A percentile compares a stretch with the other conserved stretches of the same genome.
phyloP scores from a whole-genome alignment of 106 monocot species.

The Dendrobium officinale region DNA sequence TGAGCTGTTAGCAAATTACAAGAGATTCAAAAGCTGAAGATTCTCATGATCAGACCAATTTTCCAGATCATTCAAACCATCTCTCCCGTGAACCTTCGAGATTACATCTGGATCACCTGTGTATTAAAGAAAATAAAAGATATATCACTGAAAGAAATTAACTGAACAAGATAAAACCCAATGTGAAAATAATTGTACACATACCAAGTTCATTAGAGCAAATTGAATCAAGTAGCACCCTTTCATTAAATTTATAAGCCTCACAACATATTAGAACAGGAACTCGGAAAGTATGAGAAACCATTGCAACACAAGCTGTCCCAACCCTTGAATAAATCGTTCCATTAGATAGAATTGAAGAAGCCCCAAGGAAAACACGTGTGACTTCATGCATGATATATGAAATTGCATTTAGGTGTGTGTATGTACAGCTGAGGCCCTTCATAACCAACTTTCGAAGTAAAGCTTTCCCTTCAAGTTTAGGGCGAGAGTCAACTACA shows the following conservation, averaged over 20 bases:
- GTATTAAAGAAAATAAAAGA: not conserved
- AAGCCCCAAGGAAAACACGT: constrained; percentile 83
- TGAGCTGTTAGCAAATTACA: constrained; percentile 24
- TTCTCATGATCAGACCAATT: constrained; percentile 69
- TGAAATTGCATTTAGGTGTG: constrained; percentile 89
- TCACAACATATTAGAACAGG: constrained; percentile 95
- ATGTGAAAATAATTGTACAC: not conserved
- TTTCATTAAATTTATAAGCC: constrained; percentile 97
- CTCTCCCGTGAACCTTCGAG: constrained; percentile 56
- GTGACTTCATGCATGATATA: constrained; percentile 99
- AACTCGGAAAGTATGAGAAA: constrained; percentile 83
- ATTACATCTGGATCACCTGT: constrained; percentile 88
- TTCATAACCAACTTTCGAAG: constrained; percentile 65
- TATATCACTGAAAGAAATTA: not conserved
- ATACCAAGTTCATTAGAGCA: constrained; percentile 97
- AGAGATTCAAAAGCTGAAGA: constrained; percentile 92
- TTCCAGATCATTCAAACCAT: constrained; percentile 56
- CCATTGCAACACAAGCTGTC: constrained; percentile 94
- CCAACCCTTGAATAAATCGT: constrained; percentile 94
- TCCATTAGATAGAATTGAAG: constrained; percentile 88
- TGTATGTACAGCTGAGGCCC: constrained; percentile 84
- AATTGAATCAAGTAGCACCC: constrained; percentile 97
- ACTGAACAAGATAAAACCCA: not conserved
- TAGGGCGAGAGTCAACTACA: constrained; percentile 88
- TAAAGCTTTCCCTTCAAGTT: constrained; percentile 77